Evolutionary conservation across 805 yeast genomes (phyloP), one percentile per base, ranked within the genome.

Genomic region (Candida insectorum): DNA sequence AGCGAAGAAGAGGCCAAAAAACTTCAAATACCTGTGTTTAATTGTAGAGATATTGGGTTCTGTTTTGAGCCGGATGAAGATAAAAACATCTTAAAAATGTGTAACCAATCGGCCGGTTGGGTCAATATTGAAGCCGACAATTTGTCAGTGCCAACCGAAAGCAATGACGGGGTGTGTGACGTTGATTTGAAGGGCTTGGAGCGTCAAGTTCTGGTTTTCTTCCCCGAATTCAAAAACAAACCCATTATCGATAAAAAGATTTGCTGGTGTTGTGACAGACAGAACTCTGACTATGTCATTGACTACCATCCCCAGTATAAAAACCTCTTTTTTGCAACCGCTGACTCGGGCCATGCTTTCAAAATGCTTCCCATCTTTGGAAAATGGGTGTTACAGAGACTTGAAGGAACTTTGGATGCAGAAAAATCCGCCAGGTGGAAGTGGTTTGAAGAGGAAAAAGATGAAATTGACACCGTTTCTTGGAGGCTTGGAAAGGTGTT

Each of bases 311-410:
- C 69, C 0, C 34, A 51, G 16, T 46, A 48, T 26, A 39, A 34
- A 5, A 52, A 56, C 16, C 44, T 62, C 9, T 50, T 55, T 18
- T 55, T 60, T 5, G 58, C 58, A n/a, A 53, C 62, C 24, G 70
- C 68, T 15, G 69, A 62, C 34, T 58, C 65, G 2, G 67, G 67
- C 0, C 70, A 64, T 40, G 63, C 56, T 2, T 64, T 61, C 34
- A 61, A 58, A 49, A 56, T 60, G 54, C 41, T 61, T 12, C 66
- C 65, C 1, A 48, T 50, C 16, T 41, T 62, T 15, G 69, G 70
- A 7, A 39, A 41, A 28, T 48, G 43, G 36, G 44, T 47, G 1
- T 22, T 41, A 6, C 33, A 27, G 3, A 34, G 35, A 24, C n/a
- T 46, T 2, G 32, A 44, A 15, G 38, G 34, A 5, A 31, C 31